These are phyloP conservation scores for Saturnispora saitoi DNA, from an alignment of 805 yeast species.

Conservation along the genomic window DNA sequence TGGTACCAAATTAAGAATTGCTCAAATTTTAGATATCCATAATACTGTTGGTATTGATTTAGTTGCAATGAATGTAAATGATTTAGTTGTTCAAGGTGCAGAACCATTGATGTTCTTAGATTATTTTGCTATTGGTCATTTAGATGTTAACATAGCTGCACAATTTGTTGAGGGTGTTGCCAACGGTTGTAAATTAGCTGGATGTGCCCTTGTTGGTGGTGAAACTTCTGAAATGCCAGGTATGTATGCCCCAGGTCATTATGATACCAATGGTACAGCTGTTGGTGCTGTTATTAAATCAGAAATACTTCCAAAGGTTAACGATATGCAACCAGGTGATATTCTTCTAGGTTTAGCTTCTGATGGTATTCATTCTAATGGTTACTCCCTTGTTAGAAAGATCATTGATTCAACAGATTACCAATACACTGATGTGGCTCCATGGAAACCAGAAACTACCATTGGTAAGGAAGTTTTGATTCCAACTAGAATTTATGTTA, in stretches of 20 bases:
- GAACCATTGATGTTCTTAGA: slow-evolving; percentile 94
- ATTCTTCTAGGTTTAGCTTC: slow-evolving; percentile 81
- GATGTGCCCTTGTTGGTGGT: slow-evolving; percentile 98
- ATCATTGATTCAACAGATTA: slow-evolving; percentile 73
- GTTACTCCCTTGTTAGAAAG: slow-evolving; percentile 89
- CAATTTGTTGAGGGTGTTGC: slow-evolving; percentile 93
- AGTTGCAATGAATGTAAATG: slow-evolving; percentile 98
- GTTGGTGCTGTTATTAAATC: slow-evolving; percentile 87
- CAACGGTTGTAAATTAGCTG: slow-evolving; percentile 88
- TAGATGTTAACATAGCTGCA: slow-evolving; percentile 77
- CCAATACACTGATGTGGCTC: slow-evolving; percentile 67
- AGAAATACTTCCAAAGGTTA: slow-evolving; percentile 62
- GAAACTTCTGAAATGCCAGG: slow-evolving; percentile 99
- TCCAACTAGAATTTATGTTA: slow-evolving; percentile 93
- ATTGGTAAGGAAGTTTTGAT: slow-evolving; percentile 80
- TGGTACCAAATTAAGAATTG: slow-evolving; percentile 93
- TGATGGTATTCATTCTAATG: slow-evolving; percentile 94
- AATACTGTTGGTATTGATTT: slow-evolving; percentile 98
- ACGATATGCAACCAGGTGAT: slow-evolving; percentile 69
- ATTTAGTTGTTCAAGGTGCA: slow-evolving; percentile 97
- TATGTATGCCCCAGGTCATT: slow-evolving; percentile 90
- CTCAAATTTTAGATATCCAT: slow-evolving; percentile 81
- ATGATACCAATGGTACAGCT: slow-evolving; percentile 97
- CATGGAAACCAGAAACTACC: slow-evolving; percentile 68
- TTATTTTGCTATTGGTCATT: slow-evolving; percentile 91